Evolutionary conservation across 1,284 basidiomycete genomes (phyloP).

Genomic region (Anthracocystis walkeri): DNA sequence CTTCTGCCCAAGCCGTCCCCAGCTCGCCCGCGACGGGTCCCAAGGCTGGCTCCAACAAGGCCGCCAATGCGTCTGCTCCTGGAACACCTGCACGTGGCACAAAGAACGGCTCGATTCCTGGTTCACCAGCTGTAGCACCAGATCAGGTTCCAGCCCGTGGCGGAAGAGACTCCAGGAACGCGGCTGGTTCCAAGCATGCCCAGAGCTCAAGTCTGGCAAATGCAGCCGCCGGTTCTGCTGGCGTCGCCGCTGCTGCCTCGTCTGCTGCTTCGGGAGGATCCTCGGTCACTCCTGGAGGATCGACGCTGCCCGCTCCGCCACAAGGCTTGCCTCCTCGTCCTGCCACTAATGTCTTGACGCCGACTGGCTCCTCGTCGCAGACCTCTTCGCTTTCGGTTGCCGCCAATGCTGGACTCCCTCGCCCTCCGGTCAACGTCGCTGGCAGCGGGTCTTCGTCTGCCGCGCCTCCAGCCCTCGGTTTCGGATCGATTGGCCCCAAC

Average conservation of each 20-base stretch:
- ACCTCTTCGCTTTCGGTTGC: slow-evolving; percentile 44
- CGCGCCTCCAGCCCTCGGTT: slow-evolving; percentile 31
- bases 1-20: slow-evolving; percentile 15
- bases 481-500: slow-evolving; percentile 44
- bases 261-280: slow-evolving; percentile 11
- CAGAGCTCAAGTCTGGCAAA: slow-evolving; percentile 1
- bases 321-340: slow-evolving; percentile 61
- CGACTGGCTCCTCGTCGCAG: slow-evolving; percentile 34
- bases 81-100: slow-evolving; percentile 32
- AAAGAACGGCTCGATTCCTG: slow-evolving; percentile 38
- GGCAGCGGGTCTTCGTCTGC: slow-evolving; percentile 14
- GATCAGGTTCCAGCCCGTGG: slow-evolving; percentile 25
- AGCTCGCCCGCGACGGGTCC: slow-evolving; percentile 28
- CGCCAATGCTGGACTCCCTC: slow-evolving; percentile 50
- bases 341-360: slow-evolving; percentile 46
- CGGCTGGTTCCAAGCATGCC: slow-evolving; percentile 16
- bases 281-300: slow-evolving; percentile 14
- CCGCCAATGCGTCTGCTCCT: slow-evolving; percentile 15
- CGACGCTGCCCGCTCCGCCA: slow-evolving; percentile 56
- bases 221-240: slow-evolving; percentile 12
- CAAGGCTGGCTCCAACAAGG: slow-evolving; percentile 25
- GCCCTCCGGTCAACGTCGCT: slow-evolving; percentile 46
- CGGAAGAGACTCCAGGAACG: slow-evolving; percentile 5
- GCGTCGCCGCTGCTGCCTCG: slow-evolving; percentile 10
- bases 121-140: slow-evolving; percentile 23